Conservation (phyloP, 2,329 filamentous ascomycete genomes). For the Colletotrichum viniferum region DNA sequence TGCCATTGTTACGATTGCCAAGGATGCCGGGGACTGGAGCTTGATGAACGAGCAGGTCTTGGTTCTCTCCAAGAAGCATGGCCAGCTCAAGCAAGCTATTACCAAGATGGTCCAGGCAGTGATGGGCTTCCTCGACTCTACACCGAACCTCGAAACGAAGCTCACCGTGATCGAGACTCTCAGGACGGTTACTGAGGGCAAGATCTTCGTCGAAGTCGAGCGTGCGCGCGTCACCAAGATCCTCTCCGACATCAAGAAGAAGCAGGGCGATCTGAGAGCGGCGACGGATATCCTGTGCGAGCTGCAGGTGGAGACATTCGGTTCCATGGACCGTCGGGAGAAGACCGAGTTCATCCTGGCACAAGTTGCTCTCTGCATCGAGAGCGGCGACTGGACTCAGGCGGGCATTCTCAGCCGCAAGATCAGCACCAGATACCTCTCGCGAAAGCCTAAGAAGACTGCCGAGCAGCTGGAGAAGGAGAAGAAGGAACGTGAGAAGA, state of each 20-base stretch:
- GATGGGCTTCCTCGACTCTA: conserved; percentile 88
- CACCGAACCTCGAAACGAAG: conserved; percentile 85
- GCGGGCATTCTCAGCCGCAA: conserved; percentile 92
- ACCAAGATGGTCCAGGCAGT: conserved; percentile 99
- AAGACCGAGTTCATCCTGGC: conserved; percentile 99
- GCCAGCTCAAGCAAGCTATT: conserved; percentile 97
- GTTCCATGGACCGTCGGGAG: conserved; percentile 94
- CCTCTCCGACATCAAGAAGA: conserved; percentile 95
- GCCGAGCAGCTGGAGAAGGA: conserved; percentile 90
- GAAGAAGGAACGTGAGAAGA: conserved; percentile 85
- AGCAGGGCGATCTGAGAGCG: conserved; percentile 88
- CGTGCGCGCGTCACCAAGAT: conserved; percentile 93
- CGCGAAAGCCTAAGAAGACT: conserved; percentile 89
- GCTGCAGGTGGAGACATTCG: conserved; percentile 97
- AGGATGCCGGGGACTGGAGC: conserved; percentile 90
- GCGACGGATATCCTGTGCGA: conserved; percentile 95
- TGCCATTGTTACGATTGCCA: conserved; percentile 91
- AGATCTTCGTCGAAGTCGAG: conserved; percentile 99
- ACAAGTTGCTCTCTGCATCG: conserved; percentile 93
- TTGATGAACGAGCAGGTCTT: conserved; percentile 96
- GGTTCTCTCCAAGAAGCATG: conserved; percentile 98
- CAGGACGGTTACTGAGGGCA: conserved; percentile 96
- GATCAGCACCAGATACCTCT: conserved; percentile 93
- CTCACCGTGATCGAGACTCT: conserved; percentile 93
- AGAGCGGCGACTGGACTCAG: conserved; percentile 95